Conservation (phyloP, 306 rosid genomes). For the Carpinus viminea region DNA sequence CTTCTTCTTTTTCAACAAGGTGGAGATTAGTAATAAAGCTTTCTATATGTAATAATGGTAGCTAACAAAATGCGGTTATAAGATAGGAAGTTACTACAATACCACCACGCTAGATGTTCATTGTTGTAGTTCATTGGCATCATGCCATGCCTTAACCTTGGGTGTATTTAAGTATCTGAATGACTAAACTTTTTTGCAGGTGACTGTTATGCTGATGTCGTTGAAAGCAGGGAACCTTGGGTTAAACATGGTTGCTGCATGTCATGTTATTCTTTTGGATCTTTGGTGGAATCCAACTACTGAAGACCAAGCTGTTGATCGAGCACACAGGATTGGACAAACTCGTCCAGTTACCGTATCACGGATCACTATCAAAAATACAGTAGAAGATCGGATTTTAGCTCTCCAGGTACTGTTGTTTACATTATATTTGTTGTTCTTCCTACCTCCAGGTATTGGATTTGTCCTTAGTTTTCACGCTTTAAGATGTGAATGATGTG, state of each 20-base stretch:
- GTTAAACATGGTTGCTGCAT: constrained; percentile 97
- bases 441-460: neutral
- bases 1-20: neutral
- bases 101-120: constrained; percentile 16
- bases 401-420: constrained; percentile 73
- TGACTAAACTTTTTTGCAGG: constrained; percentile 45
- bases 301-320: constrained; percentile 97
- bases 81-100: constrained; percentile 6
- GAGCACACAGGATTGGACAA: constrained; percentile 98
- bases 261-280: constrained; percentile 93
- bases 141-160: constrained; percentile 18
- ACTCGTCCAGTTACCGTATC: constrained; percentile 97
- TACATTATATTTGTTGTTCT: neutral
- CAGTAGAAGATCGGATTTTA: constrained; percentile 93
- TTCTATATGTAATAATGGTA: constrained; percentile 6
- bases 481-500: too few species aligned
- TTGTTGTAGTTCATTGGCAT: constrained; percentile 11
- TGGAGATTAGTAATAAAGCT: constrained; percentile 10
- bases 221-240: constrained; percentile 98
- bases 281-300: constrained; percentile 99
- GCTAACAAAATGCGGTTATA: constrained; percentile 16
- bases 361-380: constrained; percentile 79
- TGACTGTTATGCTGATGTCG: constrained; percentile 95
- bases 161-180: constrained; percentile 28
- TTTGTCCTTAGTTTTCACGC: neutral